Conservation (phyloP, 2,329 filamentous ascomycete genomes). For the Metarhizium robertsii region DNA sequence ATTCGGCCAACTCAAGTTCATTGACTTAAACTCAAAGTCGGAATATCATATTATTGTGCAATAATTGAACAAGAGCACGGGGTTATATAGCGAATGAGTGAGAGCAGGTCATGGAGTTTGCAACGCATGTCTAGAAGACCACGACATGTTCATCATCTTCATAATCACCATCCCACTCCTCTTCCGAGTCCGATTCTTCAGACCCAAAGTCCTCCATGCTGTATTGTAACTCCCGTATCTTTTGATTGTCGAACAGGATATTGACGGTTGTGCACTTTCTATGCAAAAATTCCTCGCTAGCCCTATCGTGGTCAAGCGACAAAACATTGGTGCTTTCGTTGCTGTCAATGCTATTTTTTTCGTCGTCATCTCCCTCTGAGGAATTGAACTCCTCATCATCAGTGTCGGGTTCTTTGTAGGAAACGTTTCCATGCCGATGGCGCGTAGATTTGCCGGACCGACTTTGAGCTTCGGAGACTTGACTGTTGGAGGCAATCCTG, state of each 20-base stretch:
- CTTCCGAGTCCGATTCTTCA: slow-evolving; percentile 45
- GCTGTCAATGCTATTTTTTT: slow-evolving; percentile 6
- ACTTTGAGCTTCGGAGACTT: slow-evolving; percentile 14
- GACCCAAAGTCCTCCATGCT: slow-evolving; percentile 63
- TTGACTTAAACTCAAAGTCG: too few species aligned
- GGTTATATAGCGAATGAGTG: background rate
- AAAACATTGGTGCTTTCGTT: background rate
- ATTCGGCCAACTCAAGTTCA: too few species aligned
- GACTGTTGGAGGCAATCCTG: slow-evolving; percentile 22
- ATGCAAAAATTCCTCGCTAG: slow-evolving; percentile 38
- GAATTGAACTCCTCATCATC: slow-evolving; percentile 32
- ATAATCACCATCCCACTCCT: slow-evolving; percentile 48
- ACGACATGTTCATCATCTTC: slow-evolving; percentile 35
- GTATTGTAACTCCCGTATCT: slow-evolving; percentile 58
- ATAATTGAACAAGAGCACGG: too few species aligned
- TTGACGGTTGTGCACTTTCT: slow-evolving; percentile 63
- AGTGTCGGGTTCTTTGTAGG: slow-evolving; percentile 38
- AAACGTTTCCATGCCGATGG: slow-evolving; percentile 13
- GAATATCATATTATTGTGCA: too few species aligned
- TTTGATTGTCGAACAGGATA: slow-evolving; percentile 67
- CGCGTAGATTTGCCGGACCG: slow-evolving; percentile 10
- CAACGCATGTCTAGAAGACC: slow-evolving; percentile 15
- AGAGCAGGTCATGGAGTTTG: background rate
- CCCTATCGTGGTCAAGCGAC: background rate
- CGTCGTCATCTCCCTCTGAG: slow-evolving; percentile 7